Evolutionary conservation across 2,329 filamentous ascomycete genomes (phyloP).

Genomic region (Trichophyton schoenleinii): DNA sequence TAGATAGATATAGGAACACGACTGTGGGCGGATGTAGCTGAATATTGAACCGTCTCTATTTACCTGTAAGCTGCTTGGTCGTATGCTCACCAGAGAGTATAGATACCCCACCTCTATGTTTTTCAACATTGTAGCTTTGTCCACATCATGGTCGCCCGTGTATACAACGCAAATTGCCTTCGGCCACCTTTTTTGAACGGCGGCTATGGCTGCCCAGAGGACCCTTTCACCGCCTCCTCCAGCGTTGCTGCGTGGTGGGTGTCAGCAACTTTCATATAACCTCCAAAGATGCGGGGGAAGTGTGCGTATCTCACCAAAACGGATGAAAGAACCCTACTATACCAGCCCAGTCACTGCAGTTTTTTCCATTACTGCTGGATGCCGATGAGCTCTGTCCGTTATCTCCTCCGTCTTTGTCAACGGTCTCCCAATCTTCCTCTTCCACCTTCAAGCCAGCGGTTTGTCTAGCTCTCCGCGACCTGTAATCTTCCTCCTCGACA

Average conservation of each 20-base stretch:
- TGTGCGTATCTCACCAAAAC: conserved; percentile 58
- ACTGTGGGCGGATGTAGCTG: conserved; percentile 69
- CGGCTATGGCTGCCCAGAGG: conserved; percentile 86
- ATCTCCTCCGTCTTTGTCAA: conserved; percentile 43
- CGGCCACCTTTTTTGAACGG: conserved; percentile 80
- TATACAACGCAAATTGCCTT: conserved; percentile 84
- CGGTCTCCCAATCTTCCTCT: conserved; percentile 59
- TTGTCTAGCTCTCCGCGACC: conserved; percentile 14
- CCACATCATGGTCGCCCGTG: conserved; percentile 83
- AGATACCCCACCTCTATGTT: conserved; percentile 59
- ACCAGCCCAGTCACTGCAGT: conserved; percentile 56
- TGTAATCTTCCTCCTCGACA: conserved; percentile 31
- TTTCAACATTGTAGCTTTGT: conserved; percentile 64
- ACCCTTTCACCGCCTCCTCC: conserved; percentile 92
- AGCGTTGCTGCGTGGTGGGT: conserved; percentile 57
- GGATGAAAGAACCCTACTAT: conserved; percentile 95
- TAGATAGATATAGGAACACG: conserved; percentile 81
- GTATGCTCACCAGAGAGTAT: neutral
- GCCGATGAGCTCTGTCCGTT: neutral
- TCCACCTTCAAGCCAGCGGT: conserved; percentile 22
- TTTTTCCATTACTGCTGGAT: neutral
- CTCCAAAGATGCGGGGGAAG: neutral
- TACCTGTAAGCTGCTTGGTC: neutral
- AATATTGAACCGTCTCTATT: conserved; percentile 79
- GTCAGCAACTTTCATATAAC: neutral